These are phyloP conservation scores for Starmerella sp. DNA, from an alignment of 805 yeast species.

Conservation along the genomic window DNA sequence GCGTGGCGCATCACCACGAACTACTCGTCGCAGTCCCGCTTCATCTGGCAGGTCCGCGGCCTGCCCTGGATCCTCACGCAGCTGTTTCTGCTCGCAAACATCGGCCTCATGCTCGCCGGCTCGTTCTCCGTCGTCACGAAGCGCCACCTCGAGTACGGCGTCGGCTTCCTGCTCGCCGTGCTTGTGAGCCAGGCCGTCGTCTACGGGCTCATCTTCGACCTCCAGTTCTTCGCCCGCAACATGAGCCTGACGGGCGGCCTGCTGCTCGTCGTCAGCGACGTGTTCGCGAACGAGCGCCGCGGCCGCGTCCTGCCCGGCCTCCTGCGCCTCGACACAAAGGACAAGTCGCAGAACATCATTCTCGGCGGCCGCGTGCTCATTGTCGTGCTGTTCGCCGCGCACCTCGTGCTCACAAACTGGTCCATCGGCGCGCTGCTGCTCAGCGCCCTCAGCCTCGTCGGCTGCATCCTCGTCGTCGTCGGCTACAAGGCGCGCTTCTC, in stretches of 20 bases:
- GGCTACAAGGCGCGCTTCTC: conserved; percentile 90
- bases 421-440: conserved; percentile 51
- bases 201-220: conserved; percentile 70
- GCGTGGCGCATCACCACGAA: conserved; percentile 70
- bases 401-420: conserved; percentile 61
- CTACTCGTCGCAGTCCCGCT: conserved; percentile 85
- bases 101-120: conserved; percentile 59
- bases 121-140: conserved; percentile 61
- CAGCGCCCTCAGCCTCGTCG: conserved; percentile 55
- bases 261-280: conserved; percentile 74
- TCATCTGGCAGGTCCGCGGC: conserved; percentile 67
- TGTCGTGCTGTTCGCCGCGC: conserved; percentile 74
- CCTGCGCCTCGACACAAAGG: conserved; percentile 58
- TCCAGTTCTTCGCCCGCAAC: conserved; percentile 73
- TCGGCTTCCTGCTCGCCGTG: conserved; percentile 55
- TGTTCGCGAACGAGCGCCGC: conserved; percentile 66
- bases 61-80: conserved; percentile 66
- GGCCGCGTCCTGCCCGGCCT: conserved; percentile 59
- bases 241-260: conserved; percentile 87
- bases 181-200: conserved; percentile 74
- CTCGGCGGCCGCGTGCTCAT: conserved; percentile 81
- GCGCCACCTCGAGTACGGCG: conserved; percentile 57
- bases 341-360: conserved; percentile 66
- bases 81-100: conserved; percentile 53
- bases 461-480: conserved; percentile 68